A percentile compares a stretch with the other conserved stretches of the same genome.
Evolutionary conservation across 208 protist genomes (phyloP).

Genomic region (Novymonas esmeraldas): DNA sequence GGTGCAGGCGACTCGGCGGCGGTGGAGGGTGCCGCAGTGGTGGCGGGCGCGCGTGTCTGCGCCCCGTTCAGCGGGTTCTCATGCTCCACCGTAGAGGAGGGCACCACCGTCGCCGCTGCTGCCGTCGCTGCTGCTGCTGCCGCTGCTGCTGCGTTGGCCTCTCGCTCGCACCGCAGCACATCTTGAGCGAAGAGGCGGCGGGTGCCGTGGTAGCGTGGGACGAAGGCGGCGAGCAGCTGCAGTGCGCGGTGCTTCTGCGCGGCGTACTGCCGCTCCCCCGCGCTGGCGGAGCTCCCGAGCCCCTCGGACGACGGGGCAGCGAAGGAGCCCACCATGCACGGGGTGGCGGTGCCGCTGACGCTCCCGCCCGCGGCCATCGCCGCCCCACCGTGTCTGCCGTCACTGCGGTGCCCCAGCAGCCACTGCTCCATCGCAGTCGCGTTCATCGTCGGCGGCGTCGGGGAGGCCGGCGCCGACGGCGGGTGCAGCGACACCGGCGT

Average conservation of each 20-base stretch:
- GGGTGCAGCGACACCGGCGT: slow-evolving; percentile 17
- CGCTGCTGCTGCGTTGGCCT: not conserved
- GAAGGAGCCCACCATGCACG: slow-evolving; percentile 29
- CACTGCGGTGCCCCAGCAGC: not conserved
- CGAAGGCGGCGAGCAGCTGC: slow-evolving; percentile 62
- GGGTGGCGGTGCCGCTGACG: slow-evolving; percentile 27
- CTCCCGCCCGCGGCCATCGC: not conserved
- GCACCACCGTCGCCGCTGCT: not conserved
- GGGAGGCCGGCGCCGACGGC: not conserved
- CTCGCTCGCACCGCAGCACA: slow-evolving; percentile 25
- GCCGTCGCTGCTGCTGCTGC: slow-evolving; percentile 5
- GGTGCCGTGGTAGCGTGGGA: slow-evolving; percentile 71
- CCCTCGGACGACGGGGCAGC: slow-evolving; percentile 18
- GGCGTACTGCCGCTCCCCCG: slow-evolving; percentile 24
- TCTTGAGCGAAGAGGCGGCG: slow-evolving; percentile 34
- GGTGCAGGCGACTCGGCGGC: not conserved
- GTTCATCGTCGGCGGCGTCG: not conserved
- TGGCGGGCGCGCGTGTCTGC: not conserved
- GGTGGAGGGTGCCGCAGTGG: not conserved
- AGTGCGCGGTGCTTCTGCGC: slow-evolving; percentile 47
- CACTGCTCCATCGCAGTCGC: not conserved
- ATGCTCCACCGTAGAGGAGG: no score
- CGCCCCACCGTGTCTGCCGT: not conserved
- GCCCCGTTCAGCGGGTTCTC: not conserved
- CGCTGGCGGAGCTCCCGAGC: slow-evolving; percentile 13